Evolutionary conservation across 1,284 basidiomycete genomes (phyloP), one percentile per base, ranked within the genome.

Genomic region (Acaromyces ingoldii): DNA sequence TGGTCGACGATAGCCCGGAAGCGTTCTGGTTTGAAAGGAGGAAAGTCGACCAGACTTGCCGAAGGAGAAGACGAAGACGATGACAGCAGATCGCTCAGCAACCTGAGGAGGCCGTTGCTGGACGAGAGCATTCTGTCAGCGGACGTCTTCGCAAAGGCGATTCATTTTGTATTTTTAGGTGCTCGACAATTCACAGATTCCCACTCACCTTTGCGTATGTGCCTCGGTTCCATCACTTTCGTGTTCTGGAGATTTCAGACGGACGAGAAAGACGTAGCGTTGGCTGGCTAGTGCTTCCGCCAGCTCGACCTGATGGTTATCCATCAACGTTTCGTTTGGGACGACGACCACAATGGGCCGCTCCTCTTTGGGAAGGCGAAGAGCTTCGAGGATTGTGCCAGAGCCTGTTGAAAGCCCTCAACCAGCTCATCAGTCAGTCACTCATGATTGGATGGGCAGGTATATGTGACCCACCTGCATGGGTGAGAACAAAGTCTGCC

Each of bases 301-400:
- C 4, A 98, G 80, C 70, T 98, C 91, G 39, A 84, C 80, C 79
- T 98, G 93, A 70, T 98, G 93, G 75, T 96, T 88, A 76, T 96
- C 87, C 77, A 93, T 83, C 41, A 98, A 78, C 1, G 86, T 85
- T 28, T 85, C 80, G 72, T 98, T 98, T 10, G 91, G 91, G 1
- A 96, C 85, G 11, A 89, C 87, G 58, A 98, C 84, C 60, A 97
- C 79, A 6, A 83, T 82, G 65, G 86, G 88, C 28, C 48, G 44
- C 4, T 17, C 44, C 6, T 50, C 28, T 13, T 41, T 46, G 82
- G 79, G 45, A 19, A 55, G 39, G 24, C 91, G 81, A 38, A 97
- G 79, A 10, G 87, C 89, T 43, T 92, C 89, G 33, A 97, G 80
- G 65, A 97, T 92, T 1, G 92, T 95, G 6, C 92, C 93, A 10